A percentile compares a stretch with the other conserved stretches of the same genome.
phyloP scores from a whole-genome alignment of 768 basidiomycete species.

The Mycena pura region DNA sequence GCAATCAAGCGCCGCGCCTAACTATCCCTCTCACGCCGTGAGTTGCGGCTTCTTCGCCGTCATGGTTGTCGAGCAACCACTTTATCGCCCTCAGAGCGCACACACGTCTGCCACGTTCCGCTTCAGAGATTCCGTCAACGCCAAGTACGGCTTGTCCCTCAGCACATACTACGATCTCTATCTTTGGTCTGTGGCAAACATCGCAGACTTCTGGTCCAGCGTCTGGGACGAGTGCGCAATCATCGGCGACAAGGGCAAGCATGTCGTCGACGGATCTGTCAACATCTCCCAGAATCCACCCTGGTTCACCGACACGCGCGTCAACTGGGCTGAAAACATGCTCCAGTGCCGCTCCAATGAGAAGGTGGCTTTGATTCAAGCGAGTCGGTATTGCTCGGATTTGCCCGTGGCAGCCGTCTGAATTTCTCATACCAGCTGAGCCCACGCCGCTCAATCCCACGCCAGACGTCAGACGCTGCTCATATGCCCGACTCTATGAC shows the following conservation, averaged over 20 bases:
- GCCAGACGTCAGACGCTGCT: slow-evolving; percentile 51
- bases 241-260: slow-evolving; percentile 65
- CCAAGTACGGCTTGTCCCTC: slow-evolving; percentile 50
- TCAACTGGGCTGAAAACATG: slow-evolving; percentile 89
- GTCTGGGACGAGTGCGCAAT: slow-evolving; percentile 77
- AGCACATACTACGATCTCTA: slow-evolving; percentile 69
- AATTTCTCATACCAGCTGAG: slow-evolving; percentile 55
- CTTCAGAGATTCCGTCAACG: slow-evolving; percentile 60
- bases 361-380: slow-evolving; percentile 73
- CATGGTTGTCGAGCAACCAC: slow-evolving; percentile 34
- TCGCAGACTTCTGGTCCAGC: slow-evolving; percentile 71
- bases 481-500: slow-evolving; percentile 65
- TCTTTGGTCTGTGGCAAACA: slow-evolving; percentile 64
- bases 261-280: slow-evolving; percentile 62
- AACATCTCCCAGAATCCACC: slow-evolving; percentile 65
- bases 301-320: slow-evolving; percentile 71
- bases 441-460: slow-evolving; percentile 56
- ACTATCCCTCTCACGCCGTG: not conserved
- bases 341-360: slow-evolving; percentile 60
- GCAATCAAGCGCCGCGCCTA: too few relatives aligned
- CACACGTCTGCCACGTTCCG: slow-evolving; percentile 52
- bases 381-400: slow-evolving; percentile 54
- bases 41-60: too few relatives aligned
- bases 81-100: slow-evolving; percentile 52
- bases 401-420: slow-evolving; percentile 22